phyloP scores from a whole-genome alignment of 495 filamentous ascomycete genomes.

The Baudoinia panamericana region DNA sequence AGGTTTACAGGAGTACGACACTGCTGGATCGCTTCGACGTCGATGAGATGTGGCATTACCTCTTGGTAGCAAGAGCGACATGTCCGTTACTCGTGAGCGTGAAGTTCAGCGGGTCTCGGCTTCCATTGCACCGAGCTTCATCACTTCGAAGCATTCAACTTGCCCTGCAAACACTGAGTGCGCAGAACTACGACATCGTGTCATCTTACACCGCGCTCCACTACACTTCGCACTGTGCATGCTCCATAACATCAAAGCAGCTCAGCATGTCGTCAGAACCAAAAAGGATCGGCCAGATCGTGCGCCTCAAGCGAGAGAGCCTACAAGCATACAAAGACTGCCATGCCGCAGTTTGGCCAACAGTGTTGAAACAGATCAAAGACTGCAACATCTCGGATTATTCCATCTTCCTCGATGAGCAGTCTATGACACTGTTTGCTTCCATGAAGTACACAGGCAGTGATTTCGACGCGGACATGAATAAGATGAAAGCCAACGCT shows the following conservation, averaged over 20 bases:
- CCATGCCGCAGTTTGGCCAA: slow-evolving; percentile 60
- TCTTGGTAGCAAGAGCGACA: no score
- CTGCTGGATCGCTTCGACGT: slow-evolving; percentile 1
- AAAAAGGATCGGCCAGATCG: slow-evolving; percentile 39
- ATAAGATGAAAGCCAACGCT: slow-evolving; percentile 51
- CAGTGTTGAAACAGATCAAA: slow-evolving; percentile 57
- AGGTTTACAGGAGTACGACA: slow-evolving; percentile 9
- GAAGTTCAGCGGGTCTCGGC: no score
- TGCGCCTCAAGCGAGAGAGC: slow-evolving; percentile 54
- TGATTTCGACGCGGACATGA: slow-evolving; percentile 59
- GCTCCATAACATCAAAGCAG: neutral
- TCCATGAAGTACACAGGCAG: slow-evolving; percentile 62
- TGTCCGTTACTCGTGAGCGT: no score
- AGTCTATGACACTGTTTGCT: slow-evolving; percentile 50
- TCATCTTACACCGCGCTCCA: neutral
- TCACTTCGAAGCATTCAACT: no score
- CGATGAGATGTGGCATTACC: no score
- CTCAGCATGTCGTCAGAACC: slow-evolving; percentile 2
- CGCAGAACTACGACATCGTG: no score
- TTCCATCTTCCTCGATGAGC: slow-evolving; percentile 57
- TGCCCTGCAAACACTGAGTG: no score
- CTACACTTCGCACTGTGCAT: neutral
- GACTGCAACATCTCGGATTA: slow-evolving; percentile 62
- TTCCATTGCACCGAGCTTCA: no score
- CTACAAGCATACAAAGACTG: slow-evolving; percentile 55